Evolutionary conservation across 2,329 filamentous ascomycete species (phyloP).

Genomic region (Ophiostoma sp.): DNA sequence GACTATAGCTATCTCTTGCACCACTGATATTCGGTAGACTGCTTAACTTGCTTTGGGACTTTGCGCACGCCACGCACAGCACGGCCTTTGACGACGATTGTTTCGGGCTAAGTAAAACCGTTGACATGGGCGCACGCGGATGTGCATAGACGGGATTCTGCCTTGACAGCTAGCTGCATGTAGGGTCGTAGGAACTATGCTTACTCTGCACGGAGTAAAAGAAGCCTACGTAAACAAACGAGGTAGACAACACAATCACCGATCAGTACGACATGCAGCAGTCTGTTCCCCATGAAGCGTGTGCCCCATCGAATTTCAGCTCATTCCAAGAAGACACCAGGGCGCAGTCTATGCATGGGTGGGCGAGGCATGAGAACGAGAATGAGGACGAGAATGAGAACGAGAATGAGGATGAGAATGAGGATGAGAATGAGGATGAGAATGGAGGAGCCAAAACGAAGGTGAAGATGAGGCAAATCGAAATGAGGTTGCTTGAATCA

Average conservation of each 20-base stretch:
- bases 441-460: not conserved
- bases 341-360: not conserved
- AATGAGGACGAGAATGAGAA: not conserved
- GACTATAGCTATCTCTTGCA: too few relatives aligned
- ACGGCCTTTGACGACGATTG: not conserved
- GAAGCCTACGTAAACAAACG: not conserved
- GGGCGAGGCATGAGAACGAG: not conserved
- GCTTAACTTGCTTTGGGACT: not conserved
- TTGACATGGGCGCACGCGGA: too few relatives aligned
- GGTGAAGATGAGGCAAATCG: not conserved
- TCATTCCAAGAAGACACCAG: not conserved
- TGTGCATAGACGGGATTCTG: too few relatives aligned
- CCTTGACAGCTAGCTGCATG: not conserved
- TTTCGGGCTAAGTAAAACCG: too few relatives aligned
- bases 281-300: not conserved
- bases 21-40: too few relatives aligned
- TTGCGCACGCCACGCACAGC: not conserved
- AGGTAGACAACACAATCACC: not conserved
- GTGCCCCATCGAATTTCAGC: not conserved
- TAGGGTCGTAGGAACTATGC: not conserved
- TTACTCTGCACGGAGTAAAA: not conserved
- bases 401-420: not conserved
- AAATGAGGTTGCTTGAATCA: not conserved
- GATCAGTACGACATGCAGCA: not conserved
- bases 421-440: not conserved